Base-by-base conservation (phyloP, 2,329 filamentous ascomycete species). In the Escovopsis sp. region DNA sequence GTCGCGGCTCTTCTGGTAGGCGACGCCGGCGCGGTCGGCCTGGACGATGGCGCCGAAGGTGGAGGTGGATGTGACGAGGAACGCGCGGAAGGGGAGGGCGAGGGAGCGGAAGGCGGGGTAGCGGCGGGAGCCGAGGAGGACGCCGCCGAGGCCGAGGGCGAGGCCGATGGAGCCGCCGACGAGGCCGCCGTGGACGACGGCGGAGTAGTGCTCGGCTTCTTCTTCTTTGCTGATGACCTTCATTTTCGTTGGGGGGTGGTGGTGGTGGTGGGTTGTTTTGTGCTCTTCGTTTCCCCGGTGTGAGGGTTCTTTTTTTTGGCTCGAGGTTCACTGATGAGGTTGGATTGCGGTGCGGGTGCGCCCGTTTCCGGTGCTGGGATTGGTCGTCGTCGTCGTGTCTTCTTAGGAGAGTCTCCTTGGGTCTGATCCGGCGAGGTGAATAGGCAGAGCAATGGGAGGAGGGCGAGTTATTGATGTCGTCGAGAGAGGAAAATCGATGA, bases 171-270 rank as follows among this genome's bases (percentile, higher is more conserved):
- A 41, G 48, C 84, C 84, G 50, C 89, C 91, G 48, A 83, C 62
- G 48, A 77, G 56, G 52, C 91, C 89, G 51, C 87, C 88, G 58
- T 77, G 80, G 51, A 96, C 57, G 46, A 93, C 91, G 45, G 74
- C 68, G 59, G 70, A 66, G 74, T 93, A 94, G 73, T 95, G 88
- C 41, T 75, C 84, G 46, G 71, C 61, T 66, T 95, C 88, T 67
- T 95, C 85, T 75, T 95, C 86, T 61, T 89, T 86, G 54, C 84
- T 93, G 59, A 96, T 74, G 58, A 96, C 71, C 81, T 95, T 96
- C 91, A 96, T 98, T 6, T 20, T 20, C 48, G 39, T 71, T 63
- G 20, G 25, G 25, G 25, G 25, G 35, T 39, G 31, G 35, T n/a
- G n/a, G n/a, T n/a, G n/a, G n/a, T n/a, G 13, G 14, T 37, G 36